Evolutionary conservation across 2,329 filamentous ascomycete species (phyloP), one percentile per base, ranked within the genome.

Genomic region (Exophiala bonariae): DNA sequence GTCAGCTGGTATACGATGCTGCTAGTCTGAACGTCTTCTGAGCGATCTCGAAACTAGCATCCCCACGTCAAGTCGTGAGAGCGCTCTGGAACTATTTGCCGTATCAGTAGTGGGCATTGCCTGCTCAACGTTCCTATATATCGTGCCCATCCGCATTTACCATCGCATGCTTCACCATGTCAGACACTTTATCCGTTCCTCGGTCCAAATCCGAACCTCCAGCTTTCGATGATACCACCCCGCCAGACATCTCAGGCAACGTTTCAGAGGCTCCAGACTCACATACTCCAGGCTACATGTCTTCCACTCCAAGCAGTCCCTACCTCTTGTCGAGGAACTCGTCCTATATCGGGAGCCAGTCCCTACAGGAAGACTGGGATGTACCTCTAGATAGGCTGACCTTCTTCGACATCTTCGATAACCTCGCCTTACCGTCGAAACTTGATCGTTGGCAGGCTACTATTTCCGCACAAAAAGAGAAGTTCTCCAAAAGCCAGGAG

Each of bases 381-480:
- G 77, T 82, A 17, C 91, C 92, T 1, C 75, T 96, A 18, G 93
- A 99, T 66, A 87, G 89, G 41, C 76, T 99, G 44, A 91, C 87
- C 31, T 82, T 97, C 48, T 89, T 99, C 61, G 93, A 99, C 64
- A 78, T 99, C 39, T 80, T 99, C 57, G 92, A 96, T 70, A 97
- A 96, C 65, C 70, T 99, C 55, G 88, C 91, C 4, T 76, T 99
- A 23, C 86, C 90, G 1, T 87, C 95, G 62, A 87, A 92, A 59
- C 79, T 99, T 16, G 93, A 97, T 69, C 93, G 87, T 72, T 78
- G 96, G 56, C 91, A 96, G 63, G 86, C 81, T 60, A 86, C 87
- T 30, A 77, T 97, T 49, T 85, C 85, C 20, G 81, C 83, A 4
- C 91, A 96, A 69, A 92, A 84, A 3, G 84, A 93, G 59, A 93